Base-by-base conservation (phyloP, 805 yeast genomes). In the Pichia cephalocereana region DNA sequence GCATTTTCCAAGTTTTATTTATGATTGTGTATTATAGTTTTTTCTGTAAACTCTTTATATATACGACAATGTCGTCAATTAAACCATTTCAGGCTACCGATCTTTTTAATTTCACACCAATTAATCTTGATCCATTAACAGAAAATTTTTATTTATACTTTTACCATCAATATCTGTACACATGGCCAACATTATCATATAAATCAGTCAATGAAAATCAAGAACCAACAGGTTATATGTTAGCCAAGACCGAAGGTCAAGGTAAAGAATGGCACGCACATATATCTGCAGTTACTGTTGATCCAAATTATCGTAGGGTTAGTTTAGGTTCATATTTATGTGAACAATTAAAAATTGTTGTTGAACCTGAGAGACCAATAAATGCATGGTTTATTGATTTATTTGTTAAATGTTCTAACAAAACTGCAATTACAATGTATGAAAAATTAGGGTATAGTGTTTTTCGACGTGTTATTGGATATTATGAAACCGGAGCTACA, bases 241-340 rank as follows among this genome's bases (percentile, higher is more conserved):
- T 93, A 80, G 98, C 95, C n/a, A 93, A 93, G 64, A 82, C 95
- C 1, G 99, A 93, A 63, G 99, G 99, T 0, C 71, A 71, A 37
- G 79, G 75, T 6, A 78, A 74, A 43, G 93, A 89, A 51, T 91
- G 97, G 96, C 99, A 93, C 61, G 79, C 96, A 1, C 99, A 93
- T 64, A 89, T 93, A 44, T 88, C 98, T 0, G 98, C 99, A 0
- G 96, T 93, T 4, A 89, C 98, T 0, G 84, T 93, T 1, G 83
- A 84, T 50, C 82, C 86, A 12, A 82, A 79, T 46, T 91, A 83
- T 63, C 69, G 99, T 46, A 70, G 98, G 52, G 72, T 91, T 15
- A 95, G 96, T 2, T 69, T 93, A 38, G 99, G 97, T 1, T 78
- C 89, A 8, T 76, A 77, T 50, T 70, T 93, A 40, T 89, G 96